Conservation (phyloP, 768 basidiomycete genomes). For the Nidularia sp. region DNA sequence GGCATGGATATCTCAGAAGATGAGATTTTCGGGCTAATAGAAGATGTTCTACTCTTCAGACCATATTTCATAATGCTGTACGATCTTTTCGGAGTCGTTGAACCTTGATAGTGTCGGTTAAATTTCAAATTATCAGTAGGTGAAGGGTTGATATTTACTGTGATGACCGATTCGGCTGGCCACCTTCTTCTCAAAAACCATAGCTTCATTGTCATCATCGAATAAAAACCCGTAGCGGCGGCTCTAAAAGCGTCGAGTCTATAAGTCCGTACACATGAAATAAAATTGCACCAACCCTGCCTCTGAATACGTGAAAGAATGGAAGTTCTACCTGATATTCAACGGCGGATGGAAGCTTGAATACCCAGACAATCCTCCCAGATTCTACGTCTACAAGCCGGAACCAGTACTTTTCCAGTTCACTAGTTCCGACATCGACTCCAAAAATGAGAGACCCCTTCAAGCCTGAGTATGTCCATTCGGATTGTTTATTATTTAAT, state of each 20-base stretch:
- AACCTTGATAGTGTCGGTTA: no score
- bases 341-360: conserved; percentile 54
- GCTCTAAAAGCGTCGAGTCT: conserved; percentile 33
- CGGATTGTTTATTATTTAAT: conserved; percentile 36
- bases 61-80: conserved; percentile 32
- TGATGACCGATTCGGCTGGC: no score
- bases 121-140: no score
- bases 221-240: conserved; percentile 51
- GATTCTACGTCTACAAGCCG: conserved; percentile 54
- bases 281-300: conserved; percentile 57
- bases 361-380: conserved; percentile 64
- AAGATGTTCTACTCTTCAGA: conserved; percentile 20
- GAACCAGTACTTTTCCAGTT: conserved; percentile 50
- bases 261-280: not conserved
- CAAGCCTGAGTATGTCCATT: conserved; percentile 61
- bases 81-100: conserved; percentile 8
- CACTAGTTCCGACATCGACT: conserved; percentile 28
- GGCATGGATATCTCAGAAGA: conserved; percentile 54
- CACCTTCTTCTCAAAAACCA: no score
- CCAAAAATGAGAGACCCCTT: conserved; percentile 59
- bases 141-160: no score
- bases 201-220: conserved; percentile 42
- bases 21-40: conserved; percentile 18
- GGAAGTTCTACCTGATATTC: conserved; percentile 82
- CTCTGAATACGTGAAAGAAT: conserved; percentile 89